Conservation (phyloP, 2,329 filamentous ascomycete species). For the Myriosclerotinia scirpicola region DNA sequence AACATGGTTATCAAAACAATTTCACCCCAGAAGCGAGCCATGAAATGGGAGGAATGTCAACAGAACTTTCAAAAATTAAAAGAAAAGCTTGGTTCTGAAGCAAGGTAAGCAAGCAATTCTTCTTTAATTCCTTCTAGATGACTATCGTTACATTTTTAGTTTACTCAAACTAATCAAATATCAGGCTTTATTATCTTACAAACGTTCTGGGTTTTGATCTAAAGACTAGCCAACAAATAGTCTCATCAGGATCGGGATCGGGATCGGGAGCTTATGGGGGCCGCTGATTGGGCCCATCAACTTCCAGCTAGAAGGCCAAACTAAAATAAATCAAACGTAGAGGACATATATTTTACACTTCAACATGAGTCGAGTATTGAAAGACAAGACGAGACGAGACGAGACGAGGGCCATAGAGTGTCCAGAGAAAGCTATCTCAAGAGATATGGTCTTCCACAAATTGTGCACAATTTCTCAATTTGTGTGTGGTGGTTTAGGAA, state of each 20-base stretch:
- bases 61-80: slow-evolving; percentile 72
- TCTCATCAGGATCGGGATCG: slow-evolving; percentile 24
- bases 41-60: slow-evolving; percentile 71
- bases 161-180: slow-evolving; percentile 23
- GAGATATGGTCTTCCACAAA: neutral
- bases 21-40: slow-evolving; percentile 61
- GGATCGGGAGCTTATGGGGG: slow-evolving; percentile 26
- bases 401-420: neutral
- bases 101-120: slow-evolving; percentile 63
- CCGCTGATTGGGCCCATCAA: slow-evolving; percentile 26
- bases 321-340: neutral
- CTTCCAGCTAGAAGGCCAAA: neutral
- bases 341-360: slow-evolving; percentile 10
- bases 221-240: slow-evolving; percentile 33
- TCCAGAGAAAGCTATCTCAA: neutral
- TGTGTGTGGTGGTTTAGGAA: neutral
- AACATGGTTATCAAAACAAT: slow-evolving; percentile 83
- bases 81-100: slow-evolving; percentile 64
- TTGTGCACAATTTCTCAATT: neutral
- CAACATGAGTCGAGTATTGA: neutral
- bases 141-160: slow-evolving; percentile 16
- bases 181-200: slow-evolving; percentile 63
- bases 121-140: neutral
- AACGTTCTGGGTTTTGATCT: slow-evolving; percentile 54
- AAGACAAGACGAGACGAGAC: neutral